These are phyloP conservation scores for Oemleria cerasiformis DNA, from an alignment of 306 rosid species.

Conservation along the genomic window DNA sequence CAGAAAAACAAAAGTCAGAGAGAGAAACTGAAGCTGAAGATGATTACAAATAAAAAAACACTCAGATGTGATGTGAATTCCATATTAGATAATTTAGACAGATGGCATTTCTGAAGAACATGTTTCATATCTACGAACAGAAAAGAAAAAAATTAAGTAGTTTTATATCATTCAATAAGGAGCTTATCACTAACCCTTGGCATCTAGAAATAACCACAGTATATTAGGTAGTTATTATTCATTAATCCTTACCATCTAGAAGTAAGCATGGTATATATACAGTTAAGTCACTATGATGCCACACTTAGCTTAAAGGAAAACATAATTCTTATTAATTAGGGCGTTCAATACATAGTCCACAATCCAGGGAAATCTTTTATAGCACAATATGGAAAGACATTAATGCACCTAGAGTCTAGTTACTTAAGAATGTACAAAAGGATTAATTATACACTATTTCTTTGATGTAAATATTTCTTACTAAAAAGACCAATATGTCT, in stretches of 20 bases:
- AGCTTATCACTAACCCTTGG: background rate
- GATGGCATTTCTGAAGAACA: background rate
- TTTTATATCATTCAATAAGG: background rate
- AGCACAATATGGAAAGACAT: background rate
- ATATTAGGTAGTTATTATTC: too few species aligned
- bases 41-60: background rate
- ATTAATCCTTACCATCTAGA: background rate
- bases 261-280: background rate
- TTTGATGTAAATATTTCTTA: background rate
- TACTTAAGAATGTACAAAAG: background rate
- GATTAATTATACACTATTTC: background rate
- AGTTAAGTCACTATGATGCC: background rate
- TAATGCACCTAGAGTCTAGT: background rate
- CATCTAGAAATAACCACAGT: constrained; percentile 11
- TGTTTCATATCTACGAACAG: background rate
- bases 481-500: background rate
- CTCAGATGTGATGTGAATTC: background rate
- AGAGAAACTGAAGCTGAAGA: constrained; percentile 17
- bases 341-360: background rate
- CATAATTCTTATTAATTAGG: background rate
- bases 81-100: background rate
- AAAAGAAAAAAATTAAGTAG: background rate
- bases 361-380: background rate
- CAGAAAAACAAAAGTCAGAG: constrained; percentile 17
- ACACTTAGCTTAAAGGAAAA: background rate